Percentiles rank a stretch among this genome's conserved stretches.
phyloP scores from a whole-genome alignment of 495 filamentous ascomycete genomes.

The Hyphodiscus hymeniophilus region DNA sequence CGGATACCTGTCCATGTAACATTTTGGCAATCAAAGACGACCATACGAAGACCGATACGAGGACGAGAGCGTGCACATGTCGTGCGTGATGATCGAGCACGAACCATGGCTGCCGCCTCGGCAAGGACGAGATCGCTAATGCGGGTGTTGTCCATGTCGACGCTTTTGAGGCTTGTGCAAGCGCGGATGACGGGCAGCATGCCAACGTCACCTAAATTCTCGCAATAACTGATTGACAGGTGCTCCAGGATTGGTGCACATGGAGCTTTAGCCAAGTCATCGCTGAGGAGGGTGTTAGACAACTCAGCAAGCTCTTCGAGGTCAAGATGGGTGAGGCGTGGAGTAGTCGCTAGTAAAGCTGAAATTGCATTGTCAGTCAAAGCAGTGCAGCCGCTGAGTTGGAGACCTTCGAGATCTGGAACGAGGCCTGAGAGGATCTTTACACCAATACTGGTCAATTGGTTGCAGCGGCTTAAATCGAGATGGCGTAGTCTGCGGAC shows the following conservation, averaged over 20 bases:
- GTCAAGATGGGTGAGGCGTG: constrained; percentile 77
- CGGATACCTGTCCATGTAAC: constrained; percentile 91
- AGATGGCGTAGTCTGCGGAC: constrained; percentile 76
- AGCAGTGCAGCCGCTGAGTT: constrained; percentile 61
- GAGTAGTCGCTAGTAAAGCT: constrained; percentile 64
- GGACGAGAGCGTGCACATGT: constrained; percentile 32
- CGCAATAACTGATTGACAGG: constrained; percentile 84
- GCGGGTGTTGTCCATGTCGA: constrained; percentile 92
- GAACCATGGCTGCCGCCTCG: constrained; percentile 72
- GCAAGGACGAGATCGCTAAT: constrained; percentile 80
- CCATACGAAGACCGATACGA: constrained; percentile 60
- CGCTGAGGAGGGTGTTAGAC: constrained; percentile 63
- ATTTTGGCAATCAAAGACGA: constrained; percentile 82
- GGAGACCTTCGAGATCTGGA: constrained; percentile 72
- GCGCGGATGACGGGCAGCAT: constrained; percentile 75
- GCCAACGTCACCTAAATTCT: constrained; percentile 72
- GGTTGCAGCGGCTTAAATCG: constrained; percentile 70
- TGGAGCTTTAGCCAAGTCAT: constrained; percentile 62
- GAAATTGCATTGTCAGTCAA: constrained; percentile 68
- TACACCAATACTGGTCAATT: constrained; percentile 63
- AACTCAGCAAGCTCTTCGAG: constrained; percentile 76
- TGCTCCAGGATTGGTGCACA: constrained; percentile 65
- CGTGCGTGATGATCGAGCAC: constrained; percentile 50
- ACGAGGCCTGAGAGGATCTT: constrained; percentile 61
- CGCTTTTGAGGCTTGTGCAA: constrained; percentile 56